A percentile compares a stretch with the other conserved stretches of the same genome.
Evolutionary conservation across 179 eudicot species (phyloP).

Genomic region (Pouteria campechiana): DNA sequence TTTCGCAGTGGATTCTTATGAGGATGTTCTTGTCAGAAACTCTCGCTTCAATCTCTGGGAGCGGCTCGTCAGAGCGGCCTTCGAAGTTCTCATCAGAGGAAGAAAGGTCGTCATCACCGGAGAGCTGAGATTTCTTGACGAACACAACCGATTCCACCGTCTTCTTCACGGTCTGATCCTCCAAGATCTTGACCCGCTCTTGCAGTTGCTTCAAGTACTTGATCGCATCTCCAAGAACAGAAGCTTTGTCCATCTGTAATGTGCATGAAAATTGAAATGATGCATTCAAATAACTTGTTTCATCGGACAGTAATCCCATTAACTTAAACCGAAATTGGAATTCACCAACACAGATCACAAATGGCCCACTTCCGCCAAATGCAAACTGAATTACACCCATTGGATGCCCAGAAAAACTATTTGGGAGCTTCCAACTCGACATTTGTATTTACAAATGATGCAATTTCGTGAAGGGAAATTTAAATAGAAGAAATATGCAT

Average conservation of each 20-base stretch:
- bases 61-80: conserved; percentile 13
- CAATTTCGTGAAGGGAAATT: too few relatives aligned
- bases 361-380: too few relatives aligned
- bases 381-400: too few relatives aligned
- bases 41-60: conserved; percentile 55
- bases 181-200: conserved; percentile 53
- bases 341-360: too few relatives aligned
- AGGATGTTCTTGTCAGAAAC: conserved; percentile 44
- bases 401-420: background rate
- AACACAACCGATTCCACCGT: conserved; percentile 32
- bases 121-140: conserved; percentile 26
- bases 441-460: too few relatives aligned
- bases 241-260: conserved; percentile 75
- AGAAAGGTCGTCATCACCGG: conserved; percentile 13
- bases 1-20: conserved; percentile 51
- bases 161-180: conserved; percentile 45
- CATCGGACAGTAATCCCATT: too few relatives aligned
- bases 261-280: too few relatives aligned
- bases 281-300: too few relatives aligned
- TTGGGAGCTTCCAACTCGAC: background rate
- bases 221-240: conserved; percentile 66
- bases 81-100: conserved; percentile 16
- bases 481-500: too few relatives aligned
- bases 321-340: too few relatives aligned
- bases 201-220: conserved; percentile 61